phyloP scores from a whole-genome alignment of 768 basidiomycete genomes.

The Gelatoporia subvermispora region DNA sequence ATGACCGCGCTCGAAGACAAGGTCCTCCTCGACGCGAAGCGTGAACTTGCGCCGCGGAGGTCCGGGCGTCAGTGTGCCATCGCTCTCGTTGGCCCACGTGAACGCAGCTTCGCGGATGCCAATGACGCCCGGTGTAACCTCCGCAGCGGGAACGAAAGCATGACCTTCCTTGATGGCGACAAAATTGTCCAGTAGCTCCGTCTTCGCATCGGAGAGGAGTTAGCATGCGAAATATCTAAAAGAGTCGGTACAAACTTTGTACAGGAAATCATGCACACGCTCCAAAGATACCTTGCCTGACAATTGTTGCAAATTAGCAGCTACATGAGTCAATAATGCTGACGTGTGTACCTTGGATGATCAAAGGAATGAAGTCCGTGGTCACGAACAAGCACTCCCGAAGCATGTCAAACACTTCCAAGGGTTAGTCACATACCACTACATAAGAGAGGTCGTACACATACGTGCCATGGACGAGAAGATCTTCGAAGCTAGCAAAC shows the following conservation, averaged over 20 bases:
- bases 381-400: slow-evolving; percentile 40
- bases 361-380: slow-evolving; percentile 26
- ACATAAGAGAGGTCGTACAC: neutral
- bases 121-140: slow-evolving; percentile 28
- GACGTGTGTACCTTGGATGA: slow-evolving; percentile 35
- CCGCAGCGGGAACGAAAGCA: neutral
- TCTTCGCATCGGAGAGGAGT: slow-evolving; percentile 21
- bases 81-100: slow-evolving; percentile 44
- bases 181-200: slow-evolving; percentile 46
- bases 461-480: slow-evolving; percentile 34
- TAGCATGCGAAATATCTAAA: neutral
- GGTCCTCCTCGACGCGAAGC: too few species aligned
- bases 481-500: slow-evolving; percentile 27
- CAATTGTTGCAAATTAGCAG: neutral
- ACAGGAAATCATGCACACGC: slow-evolving; percentile 47
- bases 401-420: slow-evolving; percentile 54
- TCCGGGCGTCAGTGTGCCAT: slow-evolving; percentile 41
- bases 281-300: slow-evolving; percentile 63
- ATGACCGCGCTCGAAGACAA: too few species aligned
- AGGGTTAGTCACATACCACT: neutral
- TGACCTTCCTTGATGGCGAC: slow-evolving; percentile 11
- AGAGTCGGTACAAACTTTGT: slow-evolving; percentile 18
- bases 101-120: slow-evolving; percentile 56
- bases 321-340: slow-evolving; percentile 24
- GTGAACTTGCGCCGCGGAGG: too few species aligned